phyloP scores from a whole-genome alignment of 73 alveolate species.

The Tetrahymena elliotti region DNA sequence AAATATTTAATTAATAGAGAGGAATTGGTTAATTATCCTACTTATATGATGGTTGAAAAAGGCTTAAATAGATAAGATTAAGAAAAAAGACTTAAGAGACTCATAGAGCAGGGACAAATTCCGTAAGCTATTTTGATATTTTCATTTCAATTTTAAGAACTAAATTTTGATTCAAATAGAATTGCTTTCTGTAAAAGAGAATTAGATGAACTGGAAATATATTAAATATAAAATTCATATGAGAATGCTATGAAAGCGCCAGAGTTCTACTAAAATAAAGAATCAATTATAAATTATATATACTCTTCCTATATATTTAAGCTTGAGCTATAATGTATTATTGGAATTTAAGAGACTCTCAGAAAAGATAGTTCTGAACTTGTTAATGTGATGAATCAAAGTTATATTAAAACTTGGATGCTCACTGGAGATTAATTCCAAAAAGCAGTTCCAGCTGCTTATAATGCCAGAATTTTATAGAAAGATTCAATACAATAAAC shows the following conservation, averaged over 20 bases:
- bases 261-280: background rate
- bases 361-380: conserved; percentile 6
- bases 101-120: background rate
- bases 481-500: background rate
- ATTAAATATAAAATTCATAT: background rate
- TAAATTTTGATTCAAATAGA: background rate
- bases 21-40: conserved; percentile 22
- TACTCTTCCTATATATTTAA: background rate
- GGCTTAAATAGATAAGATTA: background rate
- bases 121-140: background rate
- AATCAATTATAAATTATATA: background rate
- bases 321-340: background rate
- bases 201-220: background rate
- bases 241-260: background rate
- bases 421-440: conserved; percentile 29
- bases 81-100: background rate
- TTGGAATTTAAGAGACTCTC: conserved; percentile 19
- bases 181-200: background rate
- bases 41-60: conserved; percentile 14
- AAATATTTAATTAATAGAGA: conserved; percentile 6
- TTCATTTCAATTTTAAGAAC: background rate
- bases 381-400: conserved; percentile 3
- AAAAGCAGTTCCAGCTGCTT: conserved; percentile 29
- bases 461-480: background rate
- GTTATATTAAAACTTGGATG: conserved; percentile 4